Conservation (phyloP, 768 basidiomycete genomes). For the Omphalotus guepiniiformis region DNA sequence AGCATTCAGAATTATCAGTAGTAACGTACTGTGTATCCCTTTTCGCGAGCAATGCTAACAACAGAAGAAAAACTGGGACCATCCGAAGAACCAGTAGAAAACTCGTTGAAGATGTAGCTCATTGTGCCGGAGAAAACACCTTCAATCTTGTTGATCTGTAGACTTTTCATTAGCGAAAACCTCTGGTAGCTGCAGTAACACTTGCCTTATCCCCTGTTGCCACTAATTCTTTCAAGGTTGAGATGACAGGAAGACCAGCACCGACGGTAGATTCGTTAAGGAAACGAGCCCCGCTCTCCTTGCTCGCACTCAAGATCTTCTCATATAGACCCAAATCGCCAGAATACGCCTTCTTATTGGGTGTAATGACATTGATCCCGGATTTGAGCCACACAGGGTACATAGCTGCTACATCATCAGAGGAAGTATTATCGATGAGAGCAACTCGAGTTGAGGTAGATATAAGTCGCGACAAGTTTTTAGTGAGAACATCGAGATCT, state of each 20-base stretch:
- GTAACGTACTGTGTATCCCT: constrained; percentile 82
- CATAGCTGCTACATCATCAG: constrained; percentile 69
- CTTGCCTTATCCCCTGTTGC: constrained; percentile 85
- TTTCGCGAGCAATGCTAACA: constrained; percentile 82
- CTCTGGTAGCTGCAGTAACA: constrained; percentile 11
- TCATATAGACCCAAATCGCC: constrained; percentile 65
- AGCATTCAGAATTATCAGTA: neutral
- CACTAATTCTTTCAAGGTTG: constrained; percentile 88
- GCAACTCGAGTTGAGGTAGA: constrained; percentile 47
- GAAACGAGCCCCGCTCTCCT: constrained; percentile 59
- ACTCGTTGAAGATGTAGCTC: constrained; percentile 98
- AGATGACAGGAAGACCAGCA: constrained; percentile 90
- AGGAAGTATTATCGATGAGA: constrained; percentile 91
- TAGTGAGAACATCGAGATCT: constrained; percentile 35
- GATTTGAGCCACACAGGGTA: constrained; percentile 78
- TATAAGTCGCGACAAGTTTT: constrained; percentile 43
- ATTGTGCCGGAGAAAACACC: constrained; percentile 98
- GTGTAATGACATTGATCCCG: constrained; percentile 88
- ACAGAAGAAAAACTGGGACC: constrained; percentile 85
- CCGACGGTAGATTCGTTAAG: constrained; percentile 92
- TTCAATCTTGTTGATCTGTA: constrained; percentile 82
- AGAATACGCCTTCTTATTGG: constrained; percentile 97
- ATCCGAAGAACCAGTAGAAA: constrained; percentile 65
- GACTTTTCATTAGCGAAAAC: neutral
- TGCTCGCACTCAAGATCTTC: constrained; percentile 56